Evolutionary conservation across 805 yeast species (phyloP).

Genomic region (Pichia paraexigua): DNA sequence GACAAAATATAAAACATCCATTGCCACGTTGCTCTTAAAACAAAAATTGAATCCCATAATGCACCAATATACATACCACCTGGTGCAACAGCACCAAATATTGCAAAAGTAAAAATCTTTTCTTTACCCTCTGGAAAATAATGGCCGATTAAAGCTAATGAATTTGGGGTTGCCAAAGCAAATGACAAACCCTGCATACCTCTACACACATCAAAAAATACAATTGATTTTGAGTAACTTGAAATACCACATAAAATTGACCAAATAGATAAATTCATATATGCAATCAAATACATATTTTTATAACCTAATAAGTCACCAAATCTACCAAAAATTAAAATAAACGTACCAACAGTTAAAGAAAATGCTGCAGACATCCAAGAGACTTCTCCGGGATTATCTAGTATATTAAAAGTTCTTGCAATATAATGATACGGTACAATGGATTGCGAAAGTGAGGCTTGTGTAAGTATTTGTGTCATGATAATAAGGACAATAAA

Average conservation of each 20-base stretch:
- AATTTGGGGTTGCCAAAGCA: constrained; percentile 52
- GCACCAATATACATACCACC: constrained; percentile 52
- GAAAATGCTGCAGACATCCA: constrained; percentile 74
- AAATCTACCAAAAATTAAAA: constrained; percentile 56
- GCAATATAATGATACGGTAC: constrained; percentile 26
- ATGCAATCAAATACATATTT: constrained; percentile 45
- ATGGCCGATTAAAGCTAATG: constrained; percentile 46
- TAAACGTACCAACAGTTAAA: constrained; percentile 65
- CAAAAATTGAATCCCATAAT: constrained; percentile 41
- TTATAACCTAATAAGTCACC: constrained; percentile 70
- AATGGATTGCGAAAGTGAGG: constrained; percentile 27
- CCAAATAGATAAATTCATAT: constrained; percentile 49
- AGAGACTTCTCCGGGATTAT: constrained; percentile 30
- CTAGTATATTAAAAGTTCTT: constrained; percentile 20
- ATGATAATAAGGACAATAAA: constrained; percentile 16
- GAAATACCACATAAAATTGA: constrained; percentile 53
- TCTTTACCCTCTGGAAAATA: constrained; percentile 39
- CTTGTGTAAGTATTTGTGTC: constrained; percentile 33
- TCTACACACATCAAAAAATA: constrained; percentile 45
- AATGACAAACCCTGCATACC: constrained; percentile 62
- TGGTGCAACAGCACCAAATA: constrained; percentile 57
- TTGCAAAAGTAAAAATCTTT: constrained; percentile 47
- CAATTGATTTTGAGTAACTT: constrained; percentile 38
- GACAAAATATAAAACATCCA: constrained; percentile 49
- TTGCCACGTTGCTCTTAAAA: constrained; percentile 46